Evolutionary conservation across 2,329 filamentous ascomycete genomes (phyloP), one percentile per base, ranked within the genome.

Genomic region (Cercospora nicotianae): DNA sequence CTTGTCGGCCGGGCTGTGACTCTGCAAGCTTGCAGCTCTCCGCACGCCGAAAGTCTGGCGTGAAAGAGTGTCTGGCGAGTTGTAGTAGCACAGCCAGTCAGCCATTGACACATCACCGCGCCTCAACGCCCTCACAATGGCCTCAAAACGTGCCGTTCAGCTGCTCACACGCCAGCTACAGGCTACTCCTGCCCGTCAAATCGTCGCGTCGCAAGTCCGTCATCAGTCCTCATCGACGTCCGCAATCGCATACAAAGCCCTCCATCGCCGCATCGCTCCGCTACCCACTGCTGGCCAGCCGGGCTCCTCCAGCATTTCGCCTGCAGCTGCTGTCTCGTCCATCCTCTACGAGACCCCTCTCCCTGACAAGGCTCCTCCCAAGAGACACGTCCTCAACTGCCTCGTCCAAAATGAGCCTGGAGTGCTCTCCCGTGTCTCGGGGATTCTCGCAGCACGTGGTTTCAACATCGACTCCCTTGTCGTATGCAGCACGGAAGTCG

Each of bases 391-490:
- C 78, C 90, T 99, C 81, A 99, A 99, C 84, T 99, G 95, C 80
- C 87, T 99, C 70, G 95, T 99, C 69, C 95, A 99, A 82, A 99
- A 99, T 83, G 95, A 99, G 84, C 95, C 95, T 12, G 95, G 95
- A 83, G 95, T 99, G 66, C 86, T 99, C 67, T 98, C 94, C 63
- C 93, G 95, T 69, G 92, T 99, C 9, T 98, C 95, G 0, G 95
- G 95, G 65, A 98, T 99, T 78, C 86, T 99, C 36, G 95, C 95
- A 12, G 95, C 95, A 53, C 89, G 95, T 67, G 95, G 95, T 72
- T 99, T 99, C 89, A 99, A 99, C 85, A 99, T 99, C 77, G 95
- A 99, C 86, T 96, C 92, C 64, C 85, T 99, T 71, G 95, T 99
- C 65, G 95, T 99, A 69, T 99, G 95, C 85, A 95, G 92, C 81